Percentiles rank a stretch among this genome's conserved stretches.
Evolutionary conservation across 768 basidiomycete genomes (phyloP).

Genomic region (Xerocomellus amylosporus): DNA sequence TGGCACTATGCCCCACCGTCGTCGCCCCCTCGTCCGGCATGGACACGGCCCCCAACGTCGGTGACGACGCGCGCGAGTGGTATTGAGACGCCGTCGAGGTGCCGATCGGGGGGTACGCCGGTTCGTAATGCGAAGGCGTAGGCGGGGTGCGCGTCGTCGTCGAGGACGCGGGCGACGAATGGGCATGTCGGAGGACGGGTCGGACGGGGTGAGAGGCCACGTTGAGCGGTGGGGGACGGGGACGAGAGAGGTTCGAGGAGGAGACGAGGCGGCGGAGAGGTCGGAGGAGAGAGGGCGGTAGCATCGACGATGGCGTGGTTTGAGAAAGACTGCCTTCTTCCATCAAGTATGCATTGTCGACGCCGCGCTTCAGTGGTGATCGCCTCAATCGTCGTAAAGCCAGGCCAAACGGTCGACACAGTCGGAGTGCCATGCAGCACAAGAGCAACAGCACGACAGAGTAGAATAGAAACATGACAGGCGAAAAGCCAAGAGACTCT

Average conservation of each 20-base stretch:
- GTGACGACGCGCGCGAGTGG: slow-evolving; percentile 33
- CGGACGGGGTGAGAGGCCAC: slow-evolving; percentile 2
- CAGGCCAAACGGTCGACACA: slow-evolving; percentile 55
- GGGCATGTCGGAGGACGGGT: slow-evolving; percentile 20
- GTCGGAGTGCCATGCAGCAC: slow-evolving; percentile 46
- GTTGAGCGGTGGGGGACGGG: slow-evolving; percentile 24
- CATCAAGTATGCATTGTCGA: slow-evolving; percentile 36
- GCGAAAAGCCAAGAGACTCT: slow-evolving; percentile 70
- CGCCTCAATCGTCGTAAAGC: slow-evolving; percentile 46
- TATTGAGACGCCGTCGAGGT: slow-evolving; percentile 35
- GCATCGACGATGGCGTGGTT: slow-evolving; percentile 15
- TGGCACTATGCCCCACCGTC: slow-evolving; percentile 29
- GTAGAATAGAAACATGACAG: slow-evolving; percentile 60
- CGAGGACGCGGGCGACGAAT: slow-evolving; percentile 22
- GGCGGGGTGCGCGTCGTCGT: slow-evolving; percentile 2
- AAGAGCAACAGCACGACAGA: slow-evolving; percentile 42
- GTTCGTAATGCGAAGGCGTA: slow-evolving; percentile 15
- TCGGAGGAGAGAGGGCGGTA: slow-evolving; percentile 27
- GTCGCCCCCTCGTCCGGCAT: slow-evolving; percentile 15
- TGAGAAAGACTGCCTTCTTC: slow-evolving; percentile 42
- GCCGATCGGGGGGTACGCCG: slow-evolving; percentile 23
- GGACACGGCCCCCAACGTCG: slow-evolving; percentile 15
- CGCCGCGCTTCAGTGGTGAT: slow-evolving; percentile 33
- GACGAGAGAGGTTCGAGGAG: slow-evolving; percentile 19
- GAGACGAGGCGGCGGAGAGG: slow-evolving; percentile 28